Conservation (phyloP, 495 filamentous ascomycete genomes). For the Trichodelitschia bisporula region DNA sequence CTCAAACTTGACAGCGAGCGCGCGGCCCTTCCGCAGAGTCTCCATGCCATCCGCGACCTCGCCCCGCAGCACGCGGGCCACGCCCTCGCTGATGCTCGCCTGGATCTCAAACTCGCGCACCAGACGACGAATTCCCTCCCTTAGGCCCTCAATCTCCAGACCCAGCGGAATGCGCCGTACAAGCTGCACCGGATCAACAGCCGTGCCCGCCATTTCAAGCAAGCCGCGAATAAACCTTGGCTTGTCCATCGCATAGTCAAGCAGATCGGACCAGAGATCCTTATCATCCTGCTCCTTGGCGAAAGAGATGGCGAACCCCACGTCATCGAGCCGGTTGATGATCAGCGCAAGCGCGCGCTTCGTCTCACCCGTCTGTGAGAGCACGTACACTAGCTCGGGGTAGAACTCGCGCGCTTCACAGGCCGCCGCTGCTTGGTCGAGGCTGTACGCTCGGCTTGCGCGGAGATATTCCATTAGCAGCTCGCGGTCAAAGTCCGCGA, state of each 20-base stretch:
- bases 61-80: constrained; percentile 59
- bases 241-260: constrained; percentile 91
- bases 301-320: constrained; percentile 77
- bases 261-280: constrained; percentile 82
- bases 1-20: constrained; percentile 72
- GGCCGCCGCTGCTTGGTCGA: constrained; percentile 53
- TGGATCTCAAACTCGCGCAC: constrained; percentile 88
- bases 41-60: constrained; percentile 73
- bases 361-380: constrained; percentile 82
- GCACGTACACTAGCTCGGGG: constrained; percentile 49
- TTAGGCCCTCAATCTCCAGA: constrained; percentile 67
- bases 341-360: constrained; percentile 78
- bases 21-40: constrained; percentile 46
- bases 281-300: constrained; percentile 78
- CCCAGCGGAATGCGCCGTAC: constrained; percentile 81
- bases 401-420: constrained; percentile 61
- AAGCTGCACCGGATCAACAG: constrained; percentile 71
- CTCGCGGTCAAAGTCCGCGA: constrained; percentile 55
- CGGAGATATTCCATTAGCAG: constrained; percentile 75
- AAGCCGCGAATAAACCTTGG: constrained; percentile 80
- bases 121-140: constrained; percentile 62
- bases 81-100: constrained; percentile 68
- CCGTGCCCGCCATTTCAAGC: constrained; percentile 78
- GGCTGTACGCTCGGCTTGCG: constrained; percentile 55
- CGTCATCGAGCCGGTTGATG: constrained; percentile 65